phyloP scores from a whole-genome alignment of 169 alveolate species.

The Plasmodium billcollinsi region DNA sequence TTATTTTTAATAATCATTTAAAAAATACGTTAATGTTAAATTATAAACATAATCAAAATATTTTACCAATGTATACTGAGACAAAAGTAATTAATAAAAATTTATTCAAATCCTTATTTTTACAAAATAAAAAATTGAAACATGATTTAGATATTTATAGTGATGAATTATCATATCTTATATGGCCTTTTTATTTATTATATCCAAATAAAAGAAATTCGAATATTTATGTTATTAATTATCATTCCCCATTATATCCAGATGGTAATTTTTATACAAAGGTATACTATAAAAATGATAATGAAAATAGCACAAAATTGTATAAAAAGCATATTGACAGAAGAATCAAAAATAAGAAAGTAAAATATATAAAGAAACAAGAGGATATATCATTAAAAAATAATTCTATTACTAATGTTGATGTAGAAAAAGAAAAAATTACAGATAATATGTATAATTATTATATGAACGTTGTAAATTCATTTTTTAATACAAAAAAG shows the following conservation, averaged over 20 bases:
- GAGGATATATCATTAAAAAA: background rate
- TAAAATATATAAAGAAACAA: too few relatives aligned
- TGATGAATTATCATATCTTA: conserved; percentile 25
- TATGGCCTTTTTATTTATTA: conserved; percentile 66
- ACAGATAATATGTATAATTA: background rate
- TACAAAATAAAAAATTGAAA: conserved; percentile 49
- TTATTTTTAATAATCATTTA: conserved; percentile 15
- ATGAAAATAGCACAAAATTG: background rate
- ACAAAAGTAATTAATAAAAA: conserved; percentile 24
- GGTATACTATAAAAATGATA: background rate
- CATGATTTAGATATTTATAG: conserved; percentile 43
- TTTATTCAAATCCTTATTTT: conserved; percentile 42
- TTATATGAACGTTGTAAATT: conserved; percentile 20
- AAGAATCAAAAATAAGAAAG: background rate
- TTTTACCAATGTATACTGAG: conserved; percentile 31
- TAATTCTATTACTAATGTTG: background rate
- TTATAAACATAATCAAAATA: conserved; percentile 61
- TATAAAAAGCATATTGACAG: background rate
- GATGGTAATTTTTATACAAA: conserved; percentile 34
- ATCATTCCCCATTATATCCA: conserved; percentile 59
- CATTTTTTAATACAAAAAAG: conserved; percentile 23
- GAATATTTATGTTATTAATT: conserved; percentile 52
- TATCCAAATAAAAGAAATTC: conserved; percentile 24
- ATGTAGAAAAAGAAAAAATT: background rate
- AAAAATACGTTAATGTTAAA: conserved; percentile 27